phyloP scores from a whole-genome alignment of 1,284 basidiomycete genomes.

The Acaromyces ingoldii region DNA sequence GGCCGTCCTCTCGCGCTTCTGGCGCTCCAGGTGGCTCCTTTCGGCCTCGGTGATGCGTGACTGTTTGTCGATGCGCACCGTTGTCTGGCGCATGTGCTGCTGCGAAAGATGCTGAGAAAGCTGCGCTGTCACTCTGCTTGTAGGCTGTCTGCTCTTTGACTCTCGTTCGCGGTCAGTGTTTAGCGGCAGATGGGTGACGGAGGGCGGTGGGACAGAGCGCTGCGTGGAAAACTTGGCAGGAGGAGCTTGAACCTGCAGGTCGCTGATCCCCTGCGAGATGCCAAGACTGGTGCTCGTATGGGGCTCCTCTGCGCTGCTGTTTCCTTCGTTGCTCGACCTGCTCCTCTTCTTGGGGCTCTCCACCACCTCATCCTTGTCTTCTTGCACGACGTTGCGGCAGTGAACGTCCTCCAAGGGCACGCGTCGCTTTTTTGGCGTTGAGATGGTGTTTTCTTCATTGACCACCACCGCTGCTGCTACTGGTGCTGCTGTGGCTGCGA shows the following conservation, averaged over 20 bases:
- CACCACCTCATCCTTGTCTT: constrained; percentile 8
- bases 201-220: not conserved
- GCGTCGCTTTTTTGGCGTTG: constrained; percentile 46
- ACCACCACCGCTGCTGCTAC: too few relatives aligned
- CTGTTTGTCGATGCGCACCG: constrained; percentile 29
- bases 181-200: not conserved
- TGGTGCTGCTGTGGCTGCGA: too few relatives aligned
- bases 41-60: constrained; percentile 33
- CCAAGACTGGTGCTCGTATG: constrained; percentile 4
- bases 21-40: constrained; percentile 25
- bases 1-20: constrained; percentile 23
- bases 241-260: not conserved
- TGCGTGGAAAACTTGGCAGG: not conserved
- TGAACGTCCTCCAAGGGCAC: constrained; percentile 45
- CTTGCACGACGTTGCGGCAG: constrained; percentile 27
- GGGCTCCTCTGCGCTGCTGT: constrained; percentile 2
- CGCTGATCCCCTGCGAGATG: not conserved
- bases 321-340: constrained; percentile 26
- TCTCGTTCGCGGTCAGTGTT: not conserved
- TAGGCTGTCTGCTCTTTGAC: not conserved
- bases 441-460: too few relatives aligned
- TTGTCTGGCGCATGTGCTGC: constrained; percentile 21
- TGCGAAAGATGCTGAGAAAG: constrained; percentile 2
- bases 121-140: constrained; percentile 9
- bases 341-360: constrained; percentile 32